phyloP scores from a whole-genome alignment of 1,139 yeast genomes.

The Magnusiomyces paraingens region DNA sequence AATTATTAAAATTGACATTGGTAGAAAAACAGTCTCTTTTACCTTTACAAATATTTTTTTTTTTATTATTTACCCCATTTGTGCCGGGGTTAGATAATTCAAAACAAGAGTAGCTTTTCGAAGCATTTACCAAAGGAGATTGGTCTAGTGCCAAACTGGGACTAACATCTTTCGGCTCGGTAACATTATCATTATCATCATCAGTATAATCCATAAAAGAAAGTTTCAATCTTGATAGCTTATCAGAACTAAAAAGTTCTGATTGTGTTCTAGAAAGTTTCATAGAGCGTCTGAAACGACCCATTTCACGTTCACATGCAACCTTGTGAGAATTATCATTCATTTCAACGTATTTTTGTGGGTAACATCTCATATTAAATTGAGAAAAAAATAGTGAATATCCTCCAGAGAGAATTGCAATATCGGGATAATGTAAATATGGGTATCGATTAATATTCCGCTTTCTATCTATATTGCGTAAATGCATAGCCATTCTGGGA shows the following conservation, averaged over 20 bases:
- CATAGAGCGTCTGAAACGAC: slow-evolving; percentile 47
- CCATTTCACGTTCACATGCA: slow-evolving; percentile 67
- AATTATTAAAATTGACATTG: neutral
- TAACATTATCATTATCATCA: neutral
- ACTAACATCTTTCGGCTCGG: neutral
- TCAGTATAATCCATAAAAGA: neutral
- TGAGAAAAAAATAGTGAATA: slow-evolving; percentile 67
- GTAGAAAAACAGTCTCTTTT: neutral
- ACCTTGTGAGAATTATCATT: slow-evolving; percentile 61
- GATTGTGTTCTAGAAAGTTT: slow-evolving; percentile 13
- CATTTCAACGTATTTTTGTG: slow-evolving; percentile 83
- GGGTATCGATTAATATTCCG: slow-evolving; percentile 74
- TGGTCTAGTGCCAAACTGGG: neutral
- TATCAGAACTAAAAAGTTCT: neutral
- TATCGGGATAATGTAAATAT: slow-evolving; percentile 74
- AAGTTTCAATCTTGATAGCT: neutral
- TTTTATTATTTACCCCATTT: neutral
- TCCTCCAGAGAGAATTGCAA: slow-evolving; percentile 85
- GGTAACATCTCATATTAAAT: slow-evolving; percentile 52
- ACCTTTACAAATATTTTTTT: neutral
- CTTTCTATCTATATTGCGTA: slow-evolving; percentile 76
- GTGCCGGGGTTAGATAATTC: neutral
- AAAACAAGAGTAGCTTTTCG: slow-evolving; percentile 2
- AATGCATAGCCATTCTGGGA: slow-evolving; percentile 82
- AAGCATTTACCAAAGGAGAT: slow-evolving; percentile 1